These are phyloP conservation scores for Nicotiana sylvestris DNA, from an alignment of 257 asterid species.

Conservation along the genomic window DNA sequence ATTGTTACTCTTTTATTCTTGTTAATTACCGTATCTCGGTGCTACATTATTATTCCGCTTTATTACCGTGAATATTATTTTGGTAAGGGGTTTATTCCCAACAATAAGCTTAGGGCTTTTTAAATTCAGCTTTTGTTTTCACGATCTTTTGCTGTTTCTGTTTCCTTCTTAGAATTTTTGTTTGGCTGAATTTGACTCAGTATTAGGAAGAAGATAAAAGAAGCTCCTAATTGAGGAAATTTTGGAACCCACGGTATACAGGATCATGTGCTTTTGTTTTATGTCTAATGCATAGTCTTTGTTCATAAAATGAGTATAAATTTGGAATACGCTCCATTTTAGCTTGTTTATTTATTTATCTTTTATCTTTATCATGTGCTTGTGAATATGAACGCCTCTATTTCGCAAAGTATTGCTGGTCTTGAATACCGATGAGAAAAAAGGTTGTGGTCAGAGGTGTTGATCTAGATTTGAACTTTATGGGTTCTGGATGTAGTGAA, in stretches of 20 bases:
- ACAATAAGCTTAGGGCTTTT: neutral
- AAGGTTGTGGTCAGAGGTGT: too few relatives aligned
- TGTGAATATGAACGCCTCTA: neutral
- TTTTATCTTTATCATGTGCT: neutral
- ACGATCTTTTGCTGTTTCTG: neutral
- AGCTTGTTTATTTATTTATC: neutral
- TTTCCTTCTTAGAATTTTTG: neutral
- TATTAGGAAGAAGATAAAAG: constrained; percentile 6
- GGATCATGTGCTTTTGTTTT: neutral
- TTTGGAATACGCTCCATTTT: neutral
- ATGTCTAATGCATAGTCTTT: neutral
- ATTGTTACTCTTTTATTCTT: too few relatives aligned
- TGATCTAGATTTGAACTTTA: too few relatives aligned
- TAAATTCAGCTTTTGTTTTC: neutral
- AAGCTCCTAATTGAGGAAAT: constrained; percentile 1
- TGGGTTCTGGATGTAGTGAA: too few relatives aligned
- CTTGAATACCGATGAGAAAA: neutral
- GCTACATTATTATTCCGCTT: too few relatives aligned
- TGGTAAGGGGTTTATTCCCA: too few relatives aligned
- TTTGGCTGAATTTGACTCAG: neutral
- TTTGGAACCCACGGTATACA: neutral
- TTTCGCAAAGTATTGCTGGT: neutral
- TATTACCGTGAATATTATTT: too few relatives aligned
- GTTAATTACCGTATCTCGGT: too few relatives aligned
- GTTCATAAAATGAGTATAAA: neutral